Evolutionary conservation across 176 grass and related monocot species (phyloP).

Genomic region (Hordeum marinum): DNA sequence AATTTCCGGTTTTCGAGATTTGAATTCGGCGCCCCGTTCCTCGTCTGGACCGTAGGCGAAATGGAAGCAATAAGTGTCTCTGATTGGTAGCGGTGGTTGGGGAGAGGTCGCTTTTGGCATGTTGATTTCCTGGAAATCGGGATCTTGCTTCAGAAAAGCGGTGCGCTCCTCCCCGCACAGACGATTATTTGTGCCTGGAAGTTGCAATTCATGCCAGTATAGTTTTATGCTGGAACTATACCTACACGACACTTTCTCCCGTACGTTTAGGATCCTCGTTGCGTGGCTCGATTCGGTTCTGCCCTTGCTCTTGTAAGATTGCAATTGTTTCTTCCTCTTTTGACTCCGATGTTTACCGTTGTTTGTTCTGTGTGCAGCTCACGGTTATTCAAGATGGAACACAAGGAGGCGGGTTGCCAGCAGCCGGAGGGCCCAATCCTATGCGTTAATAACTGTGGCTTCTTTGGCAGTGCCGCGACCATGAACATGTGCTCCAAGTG

Average conservation of each 20-base stretch:
- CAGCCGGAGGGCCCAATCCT: constrained; percentile 86
- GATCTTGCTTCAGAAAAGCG: constrained; percentile 9
- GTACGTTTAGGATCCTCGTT: too few species aligned
- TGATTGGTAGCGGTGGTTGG: background rate
- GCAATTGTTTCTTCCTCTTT: background rate
- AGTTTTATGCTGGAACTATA: background rate
- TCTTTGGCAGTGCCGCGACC: constrained; percentile 80
- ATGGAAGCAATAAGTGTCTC: background rate
- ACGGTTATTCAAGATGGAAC: constrained; percentile 58
- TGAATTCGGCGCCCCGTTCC: background rate
- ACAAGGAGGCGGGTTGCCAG: constrained; percentile 91
- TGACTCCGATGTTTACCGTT: background rate
- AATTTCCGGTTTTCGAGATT: background rate
- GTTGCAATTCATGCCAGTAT: background rate
- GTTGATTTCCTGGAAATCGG: constrained; percentile 8
- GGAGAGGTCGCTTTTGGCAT: background rate
- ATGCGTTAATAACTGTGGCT: constrained; percentile 95
- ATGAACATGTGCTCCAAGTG: constrained; percentile 99
- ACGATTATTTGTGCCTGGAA: background rate
- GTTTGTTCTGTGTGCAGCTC: constrained; percentile 25
- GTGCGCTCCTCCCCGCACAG: background rate
- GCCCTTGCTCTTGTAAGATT: background rate
- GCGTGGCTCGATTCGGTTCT: background rate
- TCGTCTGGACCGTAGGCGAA: background rate
- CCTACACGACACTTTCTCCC: too few species aligned